Evolutionary conservation across 192 early-diverging fungal species (phyloP).

Genomic region (Coemansia sp.): DNA sequence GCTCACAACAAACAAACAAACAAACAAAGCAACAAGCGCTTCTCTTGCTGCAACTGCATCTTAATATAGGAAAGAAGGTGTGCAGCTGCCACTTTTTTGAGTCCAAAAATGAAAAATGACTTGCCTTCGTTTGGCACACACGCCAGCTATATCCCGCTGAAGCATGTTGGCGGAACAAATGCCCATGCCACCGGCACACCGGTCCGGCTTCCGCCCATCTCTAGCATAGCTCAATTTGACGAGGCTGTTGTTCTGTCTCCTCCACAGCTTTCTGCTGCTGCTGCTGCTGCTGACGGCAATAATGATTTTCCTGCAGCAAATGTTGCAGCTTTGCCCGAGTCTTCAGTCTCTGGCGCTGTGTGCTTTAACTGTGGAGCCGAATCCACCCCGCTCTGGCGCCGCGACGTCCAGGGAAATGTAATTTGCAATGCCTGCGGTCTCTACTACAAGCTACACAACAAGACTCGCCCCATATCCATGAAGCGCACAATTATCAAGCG

Average conservation of each 20-base stretch:
- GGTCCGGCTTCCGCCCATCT: neutral
- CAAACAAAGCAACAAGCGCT: no score
- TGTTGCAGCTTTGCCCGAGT: neutral
- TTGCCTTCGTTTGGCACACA: neutral
- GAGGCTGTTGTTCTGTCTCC: neutral
- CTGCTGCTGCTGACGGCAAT: neutral
- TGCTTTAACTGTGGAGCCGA: slow-evolving; percentile 76
- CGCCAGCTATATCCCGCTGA: neutral
- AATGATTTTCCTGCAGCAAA: neutral
- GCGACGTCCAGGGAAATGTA: slow-evolving; percentile 65
- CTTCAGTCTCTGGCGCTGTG: neutral
- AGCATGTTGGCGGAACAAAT: neutral
- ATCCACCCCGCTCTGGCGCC: slow-evolving; percentile 74
- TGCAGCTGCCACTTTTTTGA: neutral
- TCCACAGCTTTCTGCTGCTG: neutral
- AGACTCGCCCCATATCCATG: slow-evolving; percentile 72
- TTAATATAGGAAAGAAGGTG: neutral
- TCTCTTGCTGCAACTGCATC: neutral
- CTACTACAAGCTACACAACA: slow-evolving; percentile 81
- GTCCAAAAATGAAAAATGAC: neutral
- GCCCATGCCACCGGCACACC: neutral
- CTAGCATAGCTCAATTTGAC: neutral
- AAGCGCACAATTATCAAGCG: slow-evolving; percentile 71
- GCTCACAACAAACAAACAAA: slow-evolving; percentile 1
- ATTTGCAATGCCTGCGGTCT: slow-evolving; percentile 94